A percentile compares a stretch with the other conserved stretches of the same genome.
These are phyloP conservation scores for Aspergillus viridinutans DNA, from an alignment of 2,329 filamentous ascomycete genomes.

Conservation along the genomic window DNA sequence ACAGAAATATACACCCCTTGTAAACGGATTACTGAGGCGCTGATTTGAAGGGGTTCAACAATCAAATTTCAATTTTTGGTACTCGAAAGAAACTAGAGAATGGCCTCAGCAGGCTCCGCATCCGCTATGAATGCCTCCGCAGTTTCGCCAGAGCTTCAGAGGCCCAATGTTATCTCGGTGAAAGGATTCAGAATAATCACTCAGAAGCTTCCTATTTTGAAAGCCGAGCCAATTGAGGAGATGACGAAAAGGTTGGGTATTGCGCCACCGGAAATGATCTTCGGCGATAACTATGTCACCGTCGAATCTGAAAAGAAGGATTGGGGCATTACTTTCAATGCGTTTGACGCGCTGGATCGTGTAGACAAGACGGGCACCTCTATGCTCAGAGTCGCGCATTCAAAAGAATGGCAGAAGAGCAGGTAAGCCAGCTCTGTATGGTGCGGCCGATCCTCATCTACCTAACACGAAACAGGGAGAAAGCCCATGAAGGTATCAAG, in stretches of 20 bases:
- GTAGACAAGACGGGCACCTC: slow-evolving; percentile 90
- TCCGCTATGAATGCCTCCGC: slow-evolving; percentile 49
- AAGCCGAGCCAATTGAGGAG: slow-evolving; percentile 80
- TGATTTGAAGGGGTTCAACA: neutral
- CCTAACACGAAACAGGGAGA: slow-evolving; percentile 57
- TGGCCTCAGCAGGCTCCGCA: neutral
- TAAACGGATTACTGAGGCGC: neutral
- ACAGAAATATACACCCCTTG: neutral
- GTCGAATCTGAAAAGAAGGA: slow-evolving; percentile 69
- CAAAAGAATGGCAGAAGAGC: slow-evolving; percentile 76
- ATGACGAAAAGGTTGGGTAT: slow-evolving; percentile 78
- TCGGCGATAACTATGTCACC: slow-evolving; percentile 84
- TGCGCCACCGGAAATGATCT: slow-evolving; percentile 96
- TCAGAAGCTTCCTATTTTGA: slow-evolving; percentile 91
- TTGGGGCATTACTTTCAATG: slow-evolving; percentile 78
- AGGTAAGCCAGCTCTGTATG: slow-evolving; percentile 41
- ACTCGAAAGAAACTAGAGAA: neutral
- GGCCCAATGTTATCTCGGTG: slow-evolving; percentile 56
- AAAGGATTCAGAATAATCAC: slow-evolving; percentile 70
- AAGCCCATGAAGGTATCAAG: slow-evolving; percentile 78
- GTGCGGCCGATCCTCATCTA: slow-evolving; percentile 11
- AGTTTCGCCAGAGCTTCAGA: slow-evolving; percentile 45
- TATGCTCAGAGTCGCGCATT: slow-evolving; percentile 93
- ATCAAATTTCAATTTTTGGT: neutral
- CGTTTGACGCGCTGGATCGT: slow-evolving; percentile 78